phyloP scores from a whole-genome alignment of 2,329 filamentous ascomycete genomes.

The Phialophora macrospora region DNA sequence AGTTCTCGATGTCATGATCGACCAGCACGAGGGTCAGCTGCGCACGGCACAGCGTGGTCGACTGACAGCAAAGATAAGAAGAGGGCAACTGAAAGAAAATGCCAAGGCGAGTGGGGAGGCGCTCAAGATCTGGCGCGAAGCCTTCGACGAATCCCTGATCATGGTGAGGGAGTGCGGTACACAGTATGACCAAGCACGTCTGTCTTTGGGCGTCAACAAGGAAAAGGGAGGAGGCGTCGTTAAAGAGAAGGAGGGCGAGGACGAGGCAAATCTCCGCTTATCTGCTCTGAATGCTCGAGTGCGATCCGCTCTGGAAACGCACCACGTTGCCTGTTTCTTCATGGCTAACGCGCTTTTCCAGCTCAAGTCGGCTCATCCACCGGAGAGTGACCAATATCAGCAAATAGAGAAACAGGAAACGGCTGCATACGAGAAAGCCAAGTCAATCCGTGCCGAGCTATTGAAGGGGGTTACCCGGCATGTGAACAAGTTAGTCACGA shows the following conservation, averaged over 20 bases:
- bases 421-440: slow-evolving; percentile 76
- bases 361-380: slow-evolving; percentile 72
- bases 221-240: slow-evolving; percentile 43
- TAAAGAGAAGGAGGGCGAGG: slow-evolving; percentile 32
- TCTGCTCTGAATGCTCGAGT: slow-evolving; percentile 68
- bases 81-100: slow-evolving; percentile 80
- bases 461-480: slow-evolving; percentile 64
- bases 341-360: slow-evolving; percentile 82
- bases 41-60: slow-evolving; percentile 71
- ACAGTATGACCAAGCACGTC: slow-evolving; percentile 60
- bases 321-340: slow-evolving; percentile 84
- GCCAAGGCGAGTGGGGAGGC: slow-evolving; percentile 70
- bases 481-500: slow-evolving; percentile 67
- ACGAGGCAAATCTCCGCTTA: slow-evolving; percentile 54
- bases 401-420: slow-evolving; percentile 72
- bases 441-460: slow-evolving; percentile 76
- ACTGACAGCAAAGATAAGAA: slow-evolving; percentile 66
- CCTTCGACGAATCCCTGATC: slow-evolving; percentile 54
- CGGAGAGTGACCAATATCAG: slow-evolving; percentile 55
- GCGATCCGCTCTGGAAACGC: slow-evolving; percentile 73
- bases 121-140: slow-evolving; percentile 69
- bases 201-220: slow-evolving; percentile 43
- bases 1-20: slow-evolving; percentile 89
- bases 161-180: slow-evolving; percentile 66
- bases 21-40: slow-evolving; percentile 73